Evolutionary conservation across 257 asterid genomes (phyloP).

Genomic region (Handroanthus guayacan): DNA sequence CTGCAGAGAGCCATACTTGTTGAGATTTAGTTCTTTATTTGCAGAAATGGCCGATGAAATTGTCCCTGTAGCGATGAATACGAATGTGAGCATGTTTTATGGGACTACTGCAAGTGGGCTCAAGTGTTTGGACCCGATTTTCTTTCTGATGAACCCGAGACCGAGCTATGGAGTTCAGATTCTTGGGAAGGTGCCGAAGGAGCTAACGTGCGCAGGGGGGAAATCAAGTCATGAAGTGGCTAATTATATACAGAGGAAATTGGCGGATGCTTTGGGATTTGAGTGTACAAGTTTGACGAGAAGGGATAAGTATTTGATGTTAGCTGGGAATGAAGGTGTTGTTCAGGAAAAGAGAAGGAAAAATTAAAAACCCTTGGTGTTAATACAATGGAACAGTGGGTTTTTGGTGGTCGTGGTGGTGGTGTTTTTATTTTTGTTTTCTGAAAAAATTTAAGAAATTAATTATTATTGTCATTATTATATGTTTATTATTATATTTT

Average conservation of each 20-base stretch:
- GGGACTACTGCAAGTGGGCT: constrained; percentile 95
- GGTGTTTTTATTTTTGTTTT: background rate
- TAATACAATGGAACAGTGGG: no score
- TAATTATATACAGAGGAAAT: constrained; percentile 69
- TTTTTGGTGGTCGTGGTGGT: background rate
- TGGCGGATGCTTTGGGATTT: constrained; percentile 82
- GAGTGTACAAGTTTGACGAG: constrained; percentile 83
- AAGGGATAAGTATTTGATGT: constrained; percentile 90
- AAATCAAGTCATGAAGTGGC: constrained; percentile 84
- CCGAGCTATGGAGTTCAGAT: constrained; percentile 58
- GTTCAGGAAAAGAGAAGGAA: constrained; percentile 42
- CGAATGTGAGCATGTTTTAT: constrained; percentile 78
- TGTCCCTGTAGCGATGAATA: constrained; percentile 88
- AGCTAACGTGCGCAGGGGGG: constrained; percentile 78
- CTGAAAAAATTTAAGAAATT: background rate
- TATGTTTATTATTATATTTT: background rate
- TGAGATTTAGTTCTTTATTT: constrained; percentile 84
- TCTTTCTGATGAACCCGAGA: constrained; percentile 85
- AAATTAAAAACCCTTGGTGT: constrained; percentile 13
- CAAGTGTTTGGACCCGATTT: constrained; percentile 87
- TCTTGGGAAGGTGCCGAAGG: constrained; percentile 64
- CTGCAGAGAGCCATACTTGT: constrained; percentile 85
- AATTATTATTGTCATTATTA: background rate
- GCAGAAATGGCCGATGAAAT: constrained; percentile 85
- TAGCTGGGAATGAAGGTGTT: constrained; percentile 92